Base-by-base conservation (phyloP, 257 asterid species). In the Coffea canephora region DNA sequence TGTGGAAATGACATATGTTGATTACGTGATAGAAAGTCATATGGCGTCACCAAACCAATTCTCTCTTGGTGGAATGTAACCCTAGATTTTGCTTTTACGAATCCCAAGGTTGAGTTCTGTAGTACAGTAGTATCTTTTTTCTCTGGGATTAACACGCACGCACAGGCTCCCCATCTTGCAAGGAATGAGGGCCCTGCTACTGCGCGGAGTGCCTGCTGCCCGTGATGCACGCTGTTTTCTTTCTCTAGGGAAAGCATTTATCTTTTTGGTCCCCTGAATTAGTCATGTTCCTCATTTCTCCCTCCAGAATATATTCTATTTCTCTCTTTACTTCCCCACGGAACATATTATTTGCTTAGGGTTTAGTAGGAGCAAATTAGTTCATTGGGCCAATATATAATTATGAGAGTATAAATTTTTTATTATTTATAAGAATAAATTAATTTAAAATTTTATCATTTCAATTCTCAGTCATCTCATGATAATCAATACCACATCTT, bases 41-140 rank as follows among this genome's bases (percentile, higher is more conserved):
- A 74, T 62, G 45, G 82, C 41, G 52, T 61, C 74, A 69, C 64
- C 89, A 84, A 84, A 85, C 81, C 80, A 85, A 79, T 71, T 74
- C 25, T 59, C 74, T 71, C 72, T 27, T 3, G 19, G 39, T 72
- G 31, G 45, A 12, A 43, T 66, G 66, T 10, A 23, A 52, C 75
- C 57, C 52, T 78, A 71, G 75, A 78, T 78, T 71, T 80, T 57
- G 78, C 80, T 84, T 85, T 83, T 70, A 21, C 62, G 81, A 62
- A 77, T 76, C 81, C 81, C 78, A 23, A 81, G 74, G 81, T 48
- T 59, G 10, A 41, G 34, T 43, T 61, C 8, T 72, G 52, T 45
- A 18, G 78, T 50, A 31, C 6, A 55, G 21, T 13, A 52, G 4
- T 13, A 0, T 13, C 57, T 69, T 46, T 46, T 64, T 21, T n/a